Evolutionary conservation across 495 filamentous ascomycete species (phyloP).

Genomic region (Glarea lozoyensis): DNA sequence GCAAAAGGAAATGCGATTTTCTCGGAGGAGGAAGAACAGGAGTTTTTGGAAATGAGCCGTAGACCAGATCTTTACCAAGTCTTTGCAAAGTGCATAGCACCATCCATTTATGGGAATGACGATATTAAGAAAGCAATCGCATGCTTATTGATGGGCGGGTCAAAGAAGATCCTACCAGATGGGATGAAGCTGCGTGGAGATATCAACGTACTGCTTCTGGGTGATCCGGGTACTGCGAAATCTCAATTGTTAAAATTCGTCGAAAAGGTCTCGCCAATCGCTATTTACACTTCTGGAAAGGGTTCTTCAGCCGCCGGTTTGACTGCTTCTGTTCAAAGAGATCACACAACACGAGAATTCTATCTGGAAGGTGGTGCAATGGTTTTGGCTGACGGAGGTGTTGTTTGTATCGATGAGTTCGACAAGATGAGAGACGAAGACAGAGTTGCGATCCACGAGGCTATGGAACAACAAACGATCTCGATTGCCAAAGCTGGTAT

Average conservation of each 20-base stretch:
- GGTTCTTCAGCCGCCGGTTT: constrained; percentile 97
- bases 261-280: constrained; percentile 91
- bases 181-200: constrained; percentile 98
- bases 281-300: constrained; percentile 98
- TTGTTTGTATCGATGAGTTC: constrained; percentile 99
- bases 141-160: constrained; percentile 88
- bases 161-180: constrained; percentile 97
- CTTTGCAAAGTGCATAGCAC: constrained; percentile 88
- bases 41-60: constrained; percentile 88
- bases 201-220: constrained; percentile 95
- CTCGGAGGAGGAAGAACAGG: constrained; percentile 94
- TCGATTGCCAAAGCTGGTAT: constrained; percentile 99
- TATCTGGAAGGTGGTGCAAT: constrained; percentile 98
- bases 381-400: constrained; percentile 96
- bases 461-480: constrained; percentile 99
- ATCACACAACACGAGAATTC: constrained; percentile 87
- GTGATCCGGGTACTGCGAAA: constrained; percentile 97
- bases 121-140: constrained; percentile 99
- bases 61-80: constrained; percentile 85
- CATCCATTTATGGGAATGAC: constrained; percentile 91
- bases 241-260: constrained; percentile 97
- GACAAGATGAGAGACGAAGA: constrained; percentile 99
- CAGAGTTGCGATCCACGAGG: constrained; percentile 97
- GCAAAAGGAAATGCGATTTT: constrained; percentile 80
- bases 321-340: constrained; percentile 93